Percentiles rank a stretch among this genome's conserved stretches.
Conservation (phyloP, 495 filamentous ascomycete genomes). For the Collariella sp. region DNA sequence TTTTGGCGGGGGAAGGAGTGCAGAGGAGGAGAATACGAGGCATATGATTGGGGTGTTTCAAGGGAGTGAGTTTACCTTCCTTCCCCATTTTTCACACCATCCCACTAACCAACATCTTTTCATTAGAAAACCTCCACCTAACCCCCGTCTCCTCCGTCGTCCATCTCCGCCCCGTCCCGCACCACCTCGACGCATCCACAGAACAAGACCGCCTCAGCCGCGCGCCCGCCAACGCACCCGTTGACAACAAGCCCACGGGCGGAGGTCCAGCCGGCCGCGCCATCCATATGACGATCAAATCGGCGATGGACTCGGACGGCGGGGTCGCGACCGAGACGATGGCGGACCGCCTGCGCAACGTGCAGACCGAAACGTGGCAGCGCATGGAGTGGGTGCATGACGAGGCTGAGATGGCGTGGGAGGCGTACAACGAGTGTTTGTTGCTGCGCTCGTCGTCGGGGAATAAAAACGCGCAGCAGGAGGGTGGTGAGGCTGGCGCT, state of each 20-base stretch:
- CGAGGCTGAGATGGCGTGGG: conserved; percentile 36
- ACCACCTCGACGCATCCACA: conserved; percentile 40
- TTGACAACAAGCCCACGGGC: conserved; percentile 4
- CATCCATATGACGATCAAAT: conserved; percentile 47
- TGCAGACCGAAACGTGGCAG: conserved; percentile 38
- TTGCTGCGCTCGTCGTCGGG: conserved; percentile 17
- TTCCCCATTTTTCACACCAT: background rate
- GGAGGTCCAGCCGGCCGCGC: conserved; percentile 28
- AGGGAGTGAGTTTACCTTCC: conserved; percentile 28
- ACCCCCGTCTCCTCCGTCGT: conserved; percentile 39
- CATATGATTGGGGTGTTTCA: conserved; percentile 45
- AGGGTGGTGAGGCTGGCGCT: background rate
- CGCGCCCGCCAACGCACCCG: conserved; percentile 8
- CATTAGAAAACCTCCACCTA: conserved; percentile 39
- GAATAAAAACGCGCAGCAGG: background rate
- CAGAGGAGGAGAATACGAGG: conserved; percentile 29
- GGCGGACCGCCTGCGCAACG: conserved; percentile 37
- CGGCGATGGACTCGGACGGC: conserved; percentile 34
- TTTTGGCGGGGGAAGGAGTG: conserved; percentile 32
- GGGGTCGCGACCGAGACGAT: conserved; percentile 39
- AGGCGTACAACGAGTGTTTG: conserved; percentile 34
- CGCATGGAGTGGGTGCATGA: conserved; percentile 38
- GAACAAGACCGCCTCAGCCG: conserved; percentile 37
- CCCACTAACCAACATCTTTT: background rate
- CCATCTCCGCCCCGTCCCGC: conserved; percentile 38